phyloP scores from a whole-genome alignment of 1,284 basidiomycete species.

The Xerocomus nothofagi region DNA sequence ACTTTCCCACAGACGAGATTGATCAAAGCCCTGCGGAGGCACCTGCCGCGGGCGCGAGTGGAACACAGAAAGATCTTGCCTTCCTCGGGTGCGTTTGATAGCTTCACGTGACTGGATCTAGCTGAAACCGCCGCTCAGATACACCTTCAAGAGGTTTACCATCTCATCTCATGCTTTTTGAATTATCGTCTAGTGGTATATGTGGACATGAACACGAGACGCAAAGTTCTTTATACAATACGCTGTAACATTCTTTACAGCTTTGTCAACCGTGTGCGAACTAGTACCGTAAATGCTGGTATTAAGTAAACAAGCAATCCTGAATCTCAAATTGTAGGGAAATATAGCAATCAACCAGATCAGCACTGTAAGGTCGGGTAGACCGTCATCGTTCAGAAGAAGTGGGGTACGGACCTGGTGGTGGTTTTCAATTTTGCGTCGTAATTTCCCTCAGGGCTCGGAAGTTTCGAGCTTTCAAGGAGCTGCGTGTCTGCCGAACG shows the following conservation, averaged over 20 bases:
- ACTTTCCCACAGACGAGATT: slow-evolving; percentile 97
- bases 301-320: not conserved
- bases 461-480: not conserved
- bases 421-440: not conserved
- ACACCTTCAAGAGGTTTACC: slow-evolving; percentile 77
- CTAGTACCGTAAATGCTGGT: too few species aligned
- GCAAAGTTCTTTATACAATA: not conserved
- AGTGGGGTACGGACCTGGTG: not conserved
- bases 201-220: not conserved
- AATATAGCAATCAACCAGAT: not conserved
- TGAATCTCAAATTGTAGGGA: not conserved
- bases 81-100: slow-evolving; percentile 79
- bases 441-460: not conserved
- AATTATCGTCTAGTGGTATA: slow-evolving; percentile 9
- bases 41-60: slow-evolving; percentile 52
- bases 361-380: not conserved
- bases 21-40: slow-evolving; percentile 80
- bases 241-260: not conserved
- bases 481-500: not conserved
- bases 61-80: slow-evolving; percentile 82
- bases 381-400: too few species aligned
- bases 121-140: slow-evolving; percentile 42
- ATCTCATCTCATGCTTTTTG: slow-evolving; percentile 43
- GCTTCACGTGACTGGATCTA: not conserved
- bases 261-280: slow-evolving; percentile 4